Percentiles rank a stretch among this genome's conserved stretches.
phyloP scores from a whole-genome alignment of 257 asterid species.

The Mitragyna speciosa region DNA sequence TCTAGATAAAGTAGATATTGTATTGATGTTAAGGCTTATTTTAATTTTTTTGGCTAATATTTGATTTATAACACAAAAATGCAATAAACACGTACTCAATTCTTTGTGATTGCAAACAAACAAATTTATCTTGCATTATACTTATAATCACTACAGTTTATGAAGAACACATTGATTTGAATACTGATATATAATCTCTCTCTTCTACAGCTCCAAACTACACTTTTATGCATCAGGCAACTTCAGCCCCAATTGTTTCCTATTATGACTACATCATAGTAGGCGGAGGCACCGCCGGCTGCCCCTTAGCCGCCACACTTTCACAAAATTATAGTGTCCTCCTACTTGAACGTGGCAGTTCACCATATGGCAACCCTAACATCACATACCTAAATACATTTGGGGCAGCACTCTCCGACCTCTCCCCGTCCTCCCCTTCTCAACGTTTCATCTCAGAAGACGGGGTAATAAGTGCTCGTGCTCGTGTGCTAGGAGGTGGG shows the following conservation, averaged over 20 bases:
- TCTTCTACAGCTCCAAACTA: slow-evolving; percentile 45
- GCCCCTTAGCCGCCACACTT: slow-evolving; percentile 86
- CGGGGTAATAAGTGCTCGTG: slow-evolving; percentile 68
- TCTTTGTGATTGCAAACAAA: no score
- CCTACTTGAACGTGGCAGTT: slow-evolving; percentile 78
- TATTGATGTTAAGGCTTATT: neutral
- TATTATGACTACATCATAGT: slow-evolving; percentile 69
- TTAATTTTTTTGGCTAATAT: neutral
- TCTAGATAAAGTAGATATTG: neutral
- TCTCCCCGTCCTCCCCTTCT: slow-evolving; percentile 58
- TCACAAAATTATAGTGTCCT: slow-evolving; percentile 59
- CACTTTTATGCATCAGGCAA: slow-evolving; percentile 59
- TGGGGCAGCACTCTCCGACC: slow-evolving; percentile 61
- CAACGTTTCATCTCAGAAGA: slow-evolving; percentile 80
- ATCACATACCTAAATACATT: slow-evolving; percentile 55
- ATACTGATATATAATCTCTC: no score
- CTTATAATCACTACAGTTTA: neutral
- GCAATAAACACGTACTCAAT: neutral
- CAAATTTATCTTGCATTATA: neutral
- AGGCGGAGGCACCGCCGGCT: slow-evolving; percentile 86
- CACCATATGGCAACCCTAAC: slow-evolving; percentile 68
- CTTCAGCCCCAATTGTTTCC: slow-evolving; percentile 51
- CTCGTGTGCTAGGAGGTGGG: slow-evolving; percentile 69
- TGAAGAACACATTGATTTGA: neutral
- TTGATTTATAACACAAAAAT: neutral